Evolutionary conservation across 371 early-diverging fungal genomes (phyloP), one percentile per base, ranked within the genome.

Genomic region (Saksenaea oblongispora): DNA sequence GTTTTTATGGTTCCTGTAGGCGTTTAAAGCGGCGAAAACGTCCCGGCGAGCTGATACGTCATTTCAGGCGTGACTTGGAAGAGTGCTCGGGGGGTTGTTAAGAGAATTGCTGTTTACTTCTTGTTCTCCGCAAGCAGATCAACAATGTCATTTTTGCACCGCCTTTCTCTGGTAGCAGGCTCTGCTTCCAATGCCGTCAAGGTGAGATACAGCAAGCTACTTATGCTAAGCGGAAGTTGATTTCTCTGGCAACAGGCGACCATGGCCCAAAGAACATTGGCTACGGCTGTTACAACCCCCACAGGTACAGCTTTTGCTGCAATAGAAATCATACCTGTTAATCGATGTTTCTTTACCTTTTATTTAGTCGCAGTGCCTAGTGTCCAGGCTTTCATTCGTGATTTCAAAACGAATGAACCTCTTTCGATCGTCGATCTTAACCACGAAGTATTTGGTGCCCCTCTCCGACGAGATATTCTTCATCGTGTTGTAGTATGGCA

Each of bases 401-500:
- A 91, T 65, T 95, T 95, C 75, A 82, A 86, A 57, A 87, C 91
- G 10, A 89, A 88, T 59, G 79, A 82, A 39, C 93, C 92, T 22
- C 55, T 91, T 35, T 90, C 89, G 17, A 80, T 98, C 60, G 75
- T 94, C 27, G 78, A 90, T 39, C 83, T 98, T 3, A 80, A 89
- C 65, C 83, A 85, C 41, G 73, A 80, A 41, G 91, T 97, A 24
- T 98, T 96, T 76, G 91, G 86, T 4, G 80, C 87, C 18, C 93
- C 93, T 34, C 68, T 92, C n/a, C 86, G 97, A 53, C 71, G 83
- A 58, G 98, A 98, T 65, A 80, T 98, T 54, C 69, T 98, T 37
- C 91, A 92, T 63, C 87, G 95, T 60, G 92, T 87, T n/a, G 93
- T 93, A 26, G 87, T 89, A 28, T 94, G 92, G 88, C 92, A 93